Evolutionary conservation across 768 basidiomycete genomes (phyloP).

Genomic region (Coprinopsis strossmayeri): DNA sequence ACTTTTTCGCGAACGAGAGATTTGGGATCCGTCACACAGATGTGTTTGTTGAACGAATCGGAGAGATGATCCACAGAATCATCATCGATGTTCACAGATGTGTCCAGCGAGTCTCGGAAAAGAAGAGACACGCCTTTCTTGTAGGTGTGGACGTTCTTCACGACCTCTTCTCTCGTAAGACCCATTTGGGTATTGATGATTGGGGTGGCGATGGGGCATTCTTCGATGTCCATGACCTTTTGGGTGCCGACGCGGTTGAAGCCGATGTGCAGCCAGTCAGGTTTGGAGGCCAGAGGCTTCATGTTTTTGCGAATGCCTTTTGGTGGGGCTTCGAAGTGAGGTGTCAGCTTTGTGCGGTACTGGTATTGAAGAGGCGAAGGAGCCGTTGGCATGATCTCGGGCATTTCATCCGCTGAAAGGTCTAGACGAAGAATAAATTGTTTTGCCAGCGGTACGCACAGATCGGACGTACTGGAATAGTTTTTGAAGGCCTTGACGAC

Average conservation of each 20-base stretch:
- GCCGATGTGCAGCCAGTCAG: constrained; percentile 79
- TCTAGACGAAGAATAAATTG: constrained; percentile 27
- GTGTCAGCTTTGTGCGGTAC: constrained; percentile 96
- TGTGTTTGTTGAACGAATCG: constrained; percentile 44
- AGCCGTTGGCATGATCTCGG: constrained; percentile 65
- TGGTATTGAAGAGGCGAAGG: constrained; percentile 85
- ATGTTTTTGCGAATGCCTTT: constrained; percentile 26
- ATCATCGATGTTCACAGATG: constrained; percentile 17
- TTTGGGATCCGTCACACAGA: constrained; percentile 83
- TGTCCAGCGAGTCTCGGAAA: constrained; percentile 70
- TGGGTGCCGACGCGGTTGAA: constrained; percentile 78
- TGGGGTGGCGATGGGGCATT: constrained; percentile 87
- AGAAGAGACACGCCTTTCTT: constrained; percentile 86
- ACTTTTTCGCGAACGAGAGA: constrained; percentile 79
- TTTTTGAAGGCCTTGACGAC: constrained; percentile 78
- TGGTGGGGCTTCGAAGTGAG: constrained; percentile 84
- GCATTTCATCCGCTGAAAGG: constrained; percentile 50
- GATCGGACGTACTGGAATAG: constrained; percentile 55
- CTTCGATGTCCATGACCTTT: constrained; percentile 90
- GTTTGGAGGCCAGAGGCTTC: constrained; percentile 25
- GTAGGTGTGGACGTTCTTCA: constrained; percentile 65
- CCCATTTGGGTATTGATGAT: constrained; percentile 66
- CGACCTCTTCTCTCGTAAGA: constrained; percentile 57
- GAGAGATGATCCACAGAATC: constrained; percentile 29
- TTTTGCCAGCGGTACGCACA: background rate